Base-by-base conservation (phyloP, 2,329 filamentous ascomycete genomes). In the Neofusicoccum umdonicola region DNA sequence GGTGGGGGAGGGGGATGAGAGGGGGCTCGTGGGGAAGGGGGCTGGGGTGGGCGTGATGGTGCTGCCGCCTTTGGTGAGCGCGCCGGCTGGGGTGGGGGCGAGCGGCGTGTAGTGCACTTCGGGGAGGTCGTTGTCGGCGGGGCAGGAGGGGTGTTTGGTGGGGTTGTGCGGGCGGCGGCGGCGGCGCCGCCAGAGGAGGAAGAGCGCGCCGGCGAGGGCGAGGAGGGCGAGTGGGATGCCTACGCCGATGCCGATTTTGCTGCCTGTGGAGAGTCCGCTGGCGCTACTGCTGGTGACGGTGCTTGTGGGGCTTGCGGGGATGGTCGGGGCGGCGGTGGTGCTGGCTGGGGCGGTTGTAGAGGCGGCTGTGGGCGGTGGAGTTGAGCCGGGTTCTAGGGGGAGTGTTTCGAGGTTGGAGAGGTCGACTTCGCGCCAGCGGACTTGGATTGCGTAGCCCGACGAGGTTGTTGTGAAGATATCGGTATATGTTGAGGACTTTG, bases 151-250 rank as follows among this genome's bases (percentile, higher is more conserved):
- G 6, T 22, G 19, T 22, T 22, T 22, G 19, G 7, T 3, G 27
- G 8, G 13, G 48, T 11, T 22, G 19, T 22, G 19, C 19, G 15
- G 31, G 4, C 0, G 48, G 48, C 4, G 27, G 1, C 31, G 27
- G 8, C 31, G 27, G 6, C 15, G 48, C 8, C 34, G n/a, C 7
- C n/a, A 52, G 50, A 52, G 17, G 50, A 17, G 3, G n/a, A 52
- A 19, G 50, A 52, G 3, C 9, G 37, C 31, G 50, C 50, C 50
- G 31, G n/a, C 31, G 22, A 89, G 83, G 48, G 84, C 85, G 2
- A 88, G 74, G 2, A 88, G 81, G 1, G 84, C 86, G 17, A 88
- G 77, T 2, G 87, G 87, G 2, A 88, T 67, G 8, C 75, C 76
- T 13, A 78, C 58, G 15, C 75, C 75, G 3, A 77, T 68, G 6